Conservation (phyloP, 1,284 basidiomycete species). For the Cryptococcus sp. region DNA sequence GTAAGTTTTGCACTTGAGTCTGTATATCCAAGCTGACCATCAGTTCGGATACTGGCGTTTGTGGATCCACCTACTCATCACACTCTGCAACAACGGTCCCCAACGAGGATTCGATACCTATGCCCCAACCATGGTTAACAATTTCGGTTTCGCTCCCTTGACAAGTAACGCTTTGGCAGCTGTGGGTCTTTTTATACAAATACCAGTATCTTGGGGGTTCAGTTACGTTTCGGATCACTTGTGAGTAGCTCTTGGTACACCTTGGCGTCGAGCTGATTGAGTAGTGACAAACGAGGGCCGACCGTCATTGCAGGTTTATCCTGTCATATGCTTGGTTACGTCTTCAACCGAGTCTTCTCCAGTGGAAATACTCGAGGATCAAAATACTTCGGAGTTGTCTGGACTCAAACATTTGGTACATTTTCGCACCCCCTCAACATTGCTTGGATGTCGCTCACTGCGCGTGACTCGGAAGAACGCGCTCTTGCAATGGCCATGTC, state of each 20-base stretch:
- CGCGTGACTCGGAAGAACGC: slow-evolving; percentile 21
- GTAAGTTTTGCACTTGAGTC: slow-evolving; percentile 11
- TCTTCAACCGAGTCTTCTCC: slow-evolving; percentile 26
- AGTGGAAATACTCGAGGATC: slow-evolving; percentile 11
- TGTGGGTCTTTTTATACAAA: slow-evolving; percentile 32
- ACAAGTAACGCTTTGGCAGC: slow-evolving; percentile 27
- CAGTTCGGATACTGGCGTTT: slow-evolving; percentile 30
- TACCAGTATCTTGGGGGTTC: slow-evolving; percentile 25
- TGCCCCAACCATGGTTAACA: slow-evolving; percentile 29
- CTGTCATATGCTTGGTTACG: slow-evolving; percentile 23
- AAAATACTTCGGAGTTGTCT: slow-evolving; percentile 27
- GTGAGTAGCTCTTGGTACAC: slow-evolving; percentile 2
- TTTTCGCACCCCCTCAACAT: slow-evolving; percentile 33
- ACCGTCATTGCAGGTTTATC: slow-evolving; percentile 23
- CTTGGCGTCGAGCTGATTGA: neutral
- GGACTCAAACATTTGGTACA: slow-evolving; percentile 27
- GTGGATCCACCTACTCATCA: slow-evolving; percentile 33
- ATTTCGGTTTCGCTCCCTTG: slow-evolving; percentile 30
- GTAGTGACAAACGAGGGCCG: slow-evolving; percentile 22
- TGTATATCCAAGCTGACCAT: slow-evolving; percentile 27
- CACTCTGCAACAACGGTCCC: slow-evolving; percentile 30
- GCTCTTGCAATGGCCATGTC: slow-evolving; percentile 26
- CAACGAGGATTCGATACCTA: slow-evolving; percentile 31
- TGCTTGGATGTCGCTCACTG: slow-evolving; percentile 23
- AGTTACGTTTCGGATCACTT: slow-evolving; percentile 27